Evolutionary conservation across 1,284 basidiomycete genomes (phyloP).

Genomic region (Malassezia cuniculi): DNA sequence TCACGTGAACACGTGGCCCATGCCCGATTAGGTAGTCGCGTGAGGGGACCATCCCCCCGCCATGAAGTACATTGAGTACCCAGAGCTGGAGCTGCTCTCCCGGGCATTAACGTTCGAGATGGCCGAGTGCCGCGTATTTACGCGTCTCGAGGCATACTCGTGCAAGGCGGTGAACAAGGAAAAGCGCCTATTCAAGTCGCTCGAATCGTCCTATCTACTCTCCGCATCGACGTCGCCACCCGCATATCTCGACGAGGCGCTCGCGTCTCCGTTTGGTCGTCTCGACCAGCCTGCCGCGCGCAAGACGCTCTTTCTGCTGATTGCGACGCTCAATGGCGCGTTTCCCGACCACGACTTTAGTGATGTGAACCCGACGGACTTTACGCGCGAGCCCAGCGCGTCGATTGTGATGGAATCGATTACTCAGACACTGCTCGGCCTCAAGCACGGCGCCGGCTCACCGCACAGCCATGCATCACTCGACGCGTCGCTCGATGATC

Average conservation of each 20-base stretch:
- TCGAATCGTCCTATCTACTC: constrained; percentile 47
- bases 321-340: constrained; percentile 88
- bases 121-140: constrained; percentile 77
- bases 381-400: constrained; percentile 52
- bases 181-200: constrained; percentile 83
- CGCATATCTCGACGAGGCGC: constrained; percentile 34
- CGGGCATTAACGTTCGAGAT: constrained; percentile 60
- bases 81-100: constrained; percentile 64
- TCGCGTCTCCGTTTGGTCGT: constrained; percentile 45
- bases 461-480: constrained; percentile 30
- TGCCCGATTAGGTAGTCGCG: neutral
- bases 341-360: constrained; percentile 97
- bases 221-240: constrained; percentile 39
- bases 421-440: constrained; percentile 37
- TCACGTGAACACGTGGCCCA: constrained; percentile 7
- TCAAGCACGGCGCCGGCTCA: constrained; percentile 27
- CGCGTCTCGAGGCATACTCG: constrained; percentile 89
- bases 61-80: constrained; percentile 86
- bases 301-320: constrained; percentile 83
- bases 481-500: constrained; percentile 32
- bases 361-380: constrained; percentile 77
- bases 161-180: constrained; percentile 95
- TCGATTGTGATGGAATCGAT: constrained; percentile 40
- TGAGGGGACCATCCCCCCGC: neutral
- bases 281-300: constrained; percentile 52